Base-by-base conservation (phyloP, 768 basidiomycete species). In the Dendrothele bispora region DNA sequence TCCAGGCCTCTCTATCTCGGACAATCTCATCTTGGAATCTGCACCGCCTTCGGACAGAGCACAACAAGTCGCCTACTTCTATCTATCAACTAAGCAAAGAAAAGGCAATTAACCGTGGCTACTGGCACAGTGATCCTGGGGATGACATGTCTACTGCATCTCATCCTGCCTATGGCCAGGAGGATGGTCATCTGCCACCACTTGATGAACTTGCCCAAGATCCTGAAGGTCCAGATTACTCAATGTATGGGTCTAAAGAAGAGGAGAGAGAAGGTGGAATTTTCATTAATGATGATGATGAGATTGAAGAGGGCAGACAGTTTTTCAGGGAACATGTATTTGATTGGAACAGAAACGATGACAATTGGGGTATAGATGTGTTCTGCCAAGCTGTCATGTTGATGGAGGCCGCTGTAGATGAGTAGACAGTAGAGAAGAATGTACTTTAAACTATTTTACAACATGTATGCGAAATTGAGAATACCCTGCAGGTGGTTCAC, bases 1-100 rank as follows among this genome's bases (percentile, higher is more conserved):
- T 66, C 14, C 65, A 66, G 46, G 43, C 32, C 7, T 61, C 55
- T 7, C 56, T 66, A 11, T 51, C 63, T 34, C 47, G 55, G 17
- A 57, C 63, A 3, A n/a, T 7, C 2, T 11, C 43, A 2, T 60
- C 61, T 0, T 64, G 61, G 65, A 65, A 66, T 39, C 35, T 48
- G 14, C 64, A 66, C 52, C 43, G 49, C 14, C 25, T 66, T 2
- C 52, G 61, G 0, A 63, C 63, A 1, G 61, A 43, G 7, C 27
- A 38, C 4, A 43, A 61, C 43, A 47, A 43, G 22, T 53, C 56
- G 0, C 63, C 61, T 1, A 28, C 54, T 2, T 55, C 61, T 0
- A 48, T 65, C 1, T 65, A 51, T 29, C 52, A 62, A 43, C 54
- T 64, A n/a, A 62, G 60, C 38, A 43, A 53, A 12, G 41, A 55